These are phyloP conservation scores for Psilocybe mexicana DNA, from an alignment of 1,284 basidiomycete genomes.

Conservation along the genomic window DNA sequence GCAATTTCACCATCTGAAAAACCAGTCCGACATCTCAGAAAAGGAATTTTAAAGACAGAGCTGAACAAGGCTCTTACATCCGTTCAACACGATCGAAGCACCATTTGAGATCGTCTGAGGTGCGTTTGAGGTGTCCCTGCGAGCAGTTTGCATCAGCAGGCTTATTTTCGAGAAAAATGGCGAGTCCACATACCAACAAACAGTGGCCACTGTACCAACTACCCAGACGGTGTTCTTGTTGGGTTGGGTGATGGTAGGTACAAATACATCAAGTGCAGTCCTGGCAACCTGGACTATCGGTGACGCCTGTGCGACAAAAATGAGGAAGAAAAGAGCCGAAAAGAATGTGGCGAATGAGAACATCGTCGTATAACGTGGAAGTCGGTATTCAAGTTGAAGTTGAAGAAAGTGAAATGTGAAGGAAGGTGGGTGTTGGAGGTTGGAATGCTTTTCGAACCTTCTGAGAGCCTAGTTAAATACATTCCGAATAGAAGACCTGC, in stretches of 20 bases:
- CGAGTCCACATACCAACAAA: slow-evolving; percentile 25
- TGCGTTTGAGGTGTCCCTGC: slow-evolving; percentile 29
- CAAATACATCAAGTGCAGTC: slow-evolving; percentile 26
- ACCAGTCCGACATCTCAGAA: background rate
- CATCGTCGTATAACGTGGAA: background rate
- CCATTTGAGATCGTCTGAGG: slow-evolving; percentile 31
- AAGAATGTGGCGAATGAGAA: slow-evolving; percentile 21
- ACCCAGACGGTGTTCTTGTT: slow-evolving; percentile 26
- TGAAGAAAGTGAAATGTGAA: slow-evolving; percentile 12
- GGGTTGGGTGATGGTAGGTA: slow-evolving; percentile 27
- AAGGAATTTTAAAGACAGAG: background rate
- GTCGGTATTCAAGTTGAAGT: slow-evolving; percentile 5
- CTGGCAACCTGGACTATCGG: slow-evolving; percentile 18
- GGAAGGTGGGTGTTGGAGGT: slow-evolving; percentile 8
- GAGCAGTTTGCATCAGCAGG: background rate
- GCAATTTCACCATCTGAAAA: slow-evolving; percentile 14
- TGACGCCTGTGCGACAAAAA: slow-evolving; percentile 20
- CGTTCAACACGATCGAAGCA: slow-evolving; percentile 26
- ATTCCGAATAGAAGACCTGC: slow-evolving; percentile 16
- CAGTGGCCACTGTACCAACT: slow-evolving; percentile 23
- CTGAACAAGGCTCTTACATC: slow-evolving; percentile 18
- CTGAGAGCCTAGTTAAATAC: slow-evolving; percentile 16
- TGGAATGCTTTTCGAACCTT: slow-evolving; percentile 5
- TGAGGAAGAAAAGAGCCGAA: slow-evolving; percentile 21
- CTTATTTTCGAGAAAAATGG: background rate